Base-by-base conservation (phyloP, 2,329 filamentous ascomycete species). In the Ophiostoma ips region DNA sequence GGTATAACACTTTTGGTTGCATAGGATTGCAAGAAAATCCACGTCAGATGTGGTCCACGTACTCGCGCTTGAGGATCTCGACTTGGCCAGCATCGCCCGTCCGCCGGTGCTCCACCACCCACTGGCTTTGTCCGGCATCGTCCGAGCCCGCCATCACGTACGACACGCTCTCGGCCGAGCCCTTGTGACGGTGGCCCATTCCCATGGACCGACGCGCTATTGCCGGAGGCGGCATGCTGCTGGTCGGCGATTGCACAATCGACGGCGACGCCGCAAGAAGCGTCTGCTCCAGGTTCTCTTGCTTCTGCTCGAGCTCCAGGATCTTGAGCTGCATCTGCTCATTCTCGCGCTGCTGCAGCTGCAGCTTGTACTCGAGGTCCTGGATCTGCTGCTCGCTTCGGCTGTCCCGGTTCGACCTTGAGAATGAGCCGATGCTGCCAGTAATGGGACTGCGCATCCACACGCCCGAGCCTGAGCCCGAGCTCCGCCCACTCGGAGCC, bases 101-200 rank as follows among this genome's bases (percentile, higher is more conserved):
- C 34, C 83, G 68, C 48, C 82, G 70, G 34, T 82, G 66, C 63
- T 87, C 83, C 56, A 87, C 67, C 8, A 87, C 75, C 83, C 83
- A 87, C 43, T 80, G 67, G 50, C 71, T 73, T 55, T 75, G 74
- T 1, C 72, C 75, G 58, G 83, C 77, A 59, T 83, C 79, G 53
- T 73, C 73, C 2, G 37, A 11, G 10, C 37, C 37, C 5, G 37
- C 37, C 37, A 41, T 41, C 18, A 74, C 70, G 61, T 87, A 87
- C 7, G 81, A 81, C 33, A 87, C 78, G 55, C 80, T 84, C 56
- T 85, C 83, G 2, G 79, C 70, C 43, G 77, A 83, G 46, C 73
- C 67, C 55, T 70, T 72, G 55, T 75, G 68, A 13, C 68, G 65
- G 55, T 77, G 75, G n/a, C 71, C 69, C 53, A 76, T 73, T 16